Evolutionary conservation across 2,329 filamentous ascomycete genomes (phyloP).

Genomic region (Colletotrichum eremochloae): DNA sequence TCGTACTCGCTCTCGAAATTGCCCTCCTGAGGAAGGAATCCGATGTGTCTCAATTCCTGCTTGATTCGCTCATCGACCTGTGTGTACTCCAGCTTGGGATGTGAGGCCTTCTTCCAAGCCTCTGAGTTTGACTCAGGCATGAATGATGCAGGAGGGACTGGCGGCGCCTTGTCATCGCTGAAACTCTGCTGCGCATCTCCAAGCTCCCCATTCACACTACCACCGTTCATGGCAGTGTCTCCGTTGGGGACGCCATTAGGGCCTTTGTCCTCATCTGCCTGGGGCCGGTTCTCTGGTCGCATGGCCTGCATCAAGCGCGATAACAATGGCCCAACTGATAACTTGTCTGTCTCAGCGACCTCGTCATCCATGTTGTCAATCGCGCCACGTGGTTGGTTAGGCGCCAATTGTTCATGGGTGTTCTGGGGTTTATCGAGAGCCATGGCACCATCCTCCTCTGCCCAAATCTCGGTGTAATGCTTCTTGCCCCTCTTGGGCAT

Average conservation of each 20-base stretch:
- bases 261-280: constrained; percentile 68
- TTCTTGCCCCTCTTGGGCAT: constrained; percentile 88
- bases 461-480: constrained; percentile 92
- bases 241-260: constrained; percentile 66
- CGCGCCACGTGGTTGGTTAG: constrained; percentile 86
- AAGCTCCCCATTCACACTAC: constrained; percentile 62
- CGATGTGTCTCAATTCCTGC: constrained; percentile 90
- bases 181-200: constrained; percentile 50
- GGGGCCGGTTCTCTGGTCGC: constrained; percentile 78
- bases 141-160: constrained; percentile 77
- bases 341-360: constrained; percentile 86
- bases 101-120: constrained; percentile 82
- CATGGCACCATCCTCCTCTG: constrained; percentile 89
- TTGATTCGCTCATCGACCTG: constrained; percentile 92
- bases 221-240: constrained; percentile 65
- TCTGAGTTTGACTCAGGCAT: constrained; percentile 84
- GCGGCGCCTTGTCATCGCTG: constrained; percentile 54
- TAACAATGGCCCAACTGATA: constrained; percentile 90
- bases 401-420: constrained; percentile 74
- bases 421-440: constrained; percentile 76
- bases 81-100: constrained; percentile 83
- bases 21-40: constrained; percentile 79
- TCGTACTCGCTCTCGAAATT: constrained; percentile 80
- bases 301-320: constrained; percentile 84
- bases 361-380: constrained; percentile 91